Conservation (phyloP, 495 filamentous ascomycete species). For the Aspergillus wentii region DNA sequence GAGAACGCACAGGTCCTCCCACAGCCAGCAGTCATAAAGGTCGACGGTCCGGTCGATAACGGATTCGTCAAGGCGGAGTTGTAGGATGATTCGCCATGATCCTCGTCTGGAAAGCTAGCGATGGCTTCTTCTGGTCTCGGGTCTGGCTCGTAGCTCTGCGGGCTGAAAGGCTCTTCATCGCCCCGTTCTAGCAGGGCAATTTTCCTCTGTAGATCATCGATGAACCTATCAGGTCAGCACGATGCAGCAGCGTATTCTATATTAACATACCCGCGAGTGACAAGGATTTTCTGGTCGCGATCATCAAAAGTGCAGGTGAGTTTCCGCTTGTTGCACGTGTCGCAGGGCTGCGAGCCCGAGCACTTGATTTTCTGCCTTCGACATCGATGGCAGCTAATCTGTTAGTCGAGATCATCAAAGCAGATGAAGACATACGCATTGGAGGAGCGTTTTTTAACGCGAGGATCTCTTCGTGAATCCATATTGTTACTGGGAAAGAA, state of each 20-base stretch:
- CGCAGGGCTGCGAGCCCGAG: slow-evolving; percentile 36
- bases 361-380: slow-evolving; percentile 44
- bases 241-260: background rate
- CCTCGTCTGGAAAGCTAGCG: background rate
- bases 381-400: slow-evolving; percentile 34
- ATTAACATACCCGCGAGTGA: slow-evolving; percentile 29
- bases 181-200: slow-evolving; percentile 20
- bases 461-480: slow-evolving; percentile 6
- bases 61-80: slow-evolving; percentile 29
- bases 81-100: background rate
- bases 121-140: too few species aligned
- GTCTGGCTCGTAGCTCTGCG: slow-evolving; percentile 7
- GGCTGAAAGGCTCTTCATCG: slow-evolving; percentile 12
- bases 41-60: slow-evolving; percentile 30
- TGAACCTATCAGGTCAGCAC: slow-evolving; percentile 21
- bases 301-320: slow-evolving; percentile 35
- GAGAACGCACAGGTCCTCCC: slow-evolving; percentile 23
- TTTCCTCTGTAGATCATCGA: slow-evolving; percentile 33
- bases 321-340: slow-evolving; percentile 38
- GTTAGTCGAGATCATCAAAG: slow-evolving; percentile 1
- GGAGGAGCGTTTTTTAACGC: slow-evolving; percentile 31
- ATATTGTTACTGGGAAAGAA: too few species aligned
- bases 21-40: slow-evolving; percentile 27
- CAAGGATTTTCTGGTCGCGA: slow-evolving; percentile 37
- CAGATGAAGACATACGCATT: slow-evolving; percentile 27